Evolutionary conservation across 2,329 filamentous ascomycete species (phyloP), one percentile per base, ranked within the genome.

Genomic region (Fusarium transvaalense): DNA sequence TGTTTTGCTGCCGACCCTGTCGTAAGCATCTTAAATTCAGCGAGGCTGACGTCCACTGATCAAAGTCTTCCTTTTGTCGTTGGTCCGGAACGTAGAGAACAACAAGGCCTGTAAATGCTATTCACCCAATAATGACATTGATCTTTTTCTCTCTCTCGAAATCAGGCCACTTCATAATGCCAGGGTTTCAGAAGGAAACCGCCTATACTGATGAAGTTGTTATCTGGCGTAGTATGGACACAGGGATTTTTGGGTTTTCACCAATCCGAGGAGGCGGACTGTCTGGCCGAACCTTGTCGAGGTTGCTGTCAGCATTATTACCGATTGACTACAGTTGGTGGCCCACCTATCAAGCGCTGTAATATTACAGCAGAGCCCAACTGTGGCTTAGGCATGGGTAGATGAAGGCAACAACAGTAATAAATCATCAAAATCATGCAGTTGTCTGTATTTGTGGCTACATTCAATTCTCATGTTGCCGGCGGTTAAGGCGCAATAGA

Each of bases 151-250:
- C n/a, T n/a, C n/a, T n/a, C n/a, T 56, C 55, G 62, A 62, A 39
- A 73, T 66, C 67, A 72, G 72, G 37, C 71, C 72, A 72, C 64
- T 59, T 45, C 39, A 42, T 15, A 35, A 34, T 62, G 60, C 64
- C 66, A 72, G 67, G 64, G 35, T 63, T 45, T 38, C 61, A 56
- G 51, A 45, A 42, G 48, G 53, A 23, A 54, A 59, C 50, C 61
- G 50, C 13, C 19, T 41, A 61, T 43, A 57, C 41, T 56, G 45
- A 61, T 66, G 65, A 64, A 64, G 64, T 66, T 52, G 58, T 55
- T 64, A 52, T 56, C 61, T 56, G 46, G 66, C 48, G 62, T 63
- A 37, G 50, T 56, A 68, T 74, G 23, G 69, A 29, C 25, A 29
- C 45, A 48, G 21, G 21, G 46, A 48, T 25, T n/a, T n/a, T 35